Conservation (phyloP, 345 rosid genomes). For the Populus pruinosa region DNA sequence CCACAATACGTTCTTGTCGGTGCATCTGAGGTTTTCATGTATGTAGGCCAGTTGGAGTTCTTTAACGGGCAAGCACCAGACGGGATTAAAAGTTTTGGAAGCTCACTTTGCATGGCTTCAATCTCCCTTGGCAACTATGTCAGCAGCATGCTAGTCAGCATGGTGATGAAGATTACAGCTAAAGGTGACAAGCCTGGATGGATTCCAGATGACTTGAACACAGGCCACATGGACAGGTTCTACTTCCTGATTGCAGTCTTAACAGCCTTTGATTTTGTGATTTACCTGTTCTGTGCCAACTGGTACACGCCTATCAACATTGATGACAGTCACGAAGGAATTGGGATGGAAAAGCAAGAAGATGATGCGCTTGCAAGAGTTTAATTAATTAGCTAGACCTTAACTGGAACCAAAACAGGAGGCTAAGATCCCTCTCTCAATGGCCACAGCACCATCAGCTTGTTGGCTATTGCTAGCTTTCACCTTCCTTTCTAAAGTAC, state of each 20-base stretch:
- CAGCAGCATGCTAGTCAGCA: conserved; percentile 65
- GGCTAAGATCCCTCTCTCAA: neutral
- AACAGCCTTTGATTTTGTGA: conserved; percentile 57
- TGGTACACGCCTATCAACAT: conserved; percentile 73
- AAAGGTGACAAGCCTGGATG: conserved; percentile 58
- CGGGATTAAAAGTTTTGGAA: conserved; percentile 86
- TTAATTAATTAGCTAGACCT: neutral
- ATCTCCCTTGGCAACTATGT: conserved; percentile 87
- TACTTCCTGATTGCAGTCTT: conserved; percentile 61
- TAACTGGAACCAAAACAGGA: neutral
- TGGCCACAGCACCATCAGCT: neutral
- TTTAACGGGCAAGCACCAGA: conserved; percentile 89
- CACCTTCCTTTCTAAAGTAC: neutral
- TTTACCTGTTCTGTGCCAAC: conserved; percentile 59
- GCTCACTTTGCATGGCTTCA: conserved; percentile 94
- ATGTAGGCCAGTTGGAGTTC: conserved; percentile 86
- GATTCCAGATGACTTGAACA: conserved; percentile 69
- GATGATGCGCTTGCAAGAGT: neutral
- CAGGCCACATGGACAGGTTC: conserved; percentile 76
- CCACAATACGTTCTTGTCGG: conserved; percentile 84
- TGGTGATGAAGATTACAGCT: conserved; percentile 62
- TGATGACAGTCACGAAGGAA: conserved; percentile 23
- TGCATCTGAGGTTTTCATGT: conserved; percentile 88
- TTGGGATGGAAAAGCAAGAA: neutral
- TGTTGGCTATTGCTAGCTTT: neutral